Percentiles rank a stretch among this genome's conserved stretches.
Evolutionary conservation across 1,284 basidiomycete genomes (phyloP).

Genomic region (Cutaneotrichosporon mucoides): DNA sequence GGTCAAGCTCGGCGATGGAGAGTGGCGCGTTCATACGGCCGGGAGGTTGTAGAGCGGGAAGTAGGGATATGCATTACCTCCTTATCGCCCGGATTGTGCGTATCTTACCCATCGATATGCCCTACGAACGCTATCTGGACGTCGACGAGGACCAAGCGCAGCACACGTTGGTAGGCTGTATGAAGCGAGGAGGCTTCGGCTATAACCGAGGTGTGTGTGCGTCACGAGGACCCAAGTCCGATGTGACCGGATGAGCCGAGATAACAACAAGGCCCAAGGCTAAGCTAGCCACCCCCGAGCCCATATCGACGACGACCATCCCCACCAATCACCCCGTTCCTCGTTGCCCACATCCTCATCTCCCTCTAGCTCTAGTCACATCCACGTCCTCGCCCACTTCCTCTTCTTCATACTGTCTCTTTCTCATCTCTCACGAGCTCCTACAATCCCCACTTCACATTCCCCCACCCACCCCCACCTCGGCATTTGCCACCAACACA

Average conservation of each 20-base stretch:
- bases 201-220: not conserved
- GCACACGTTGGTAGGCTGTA: not conserved
- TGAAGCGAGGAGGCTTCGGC: too few species aligned
- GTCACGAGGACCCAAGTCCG: not conserved
- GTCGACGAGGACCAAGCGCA: too few species aligned
- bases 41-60: too few species aligned
- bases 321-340: not conserved
- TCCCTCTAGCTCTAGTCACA: not conserved
- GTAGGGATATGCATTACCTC: too few species aligned
- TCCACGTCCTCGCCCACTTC: not conserved
- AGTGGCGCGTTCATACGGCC: not conserved
- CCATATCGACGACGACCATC: not conserved
- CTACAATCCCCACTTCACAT: not conserved
- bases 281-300: too few species aligned
- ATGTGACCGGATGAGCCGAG: not conserved
- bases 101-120: too few species aligned
- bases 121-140: too few species aligned
- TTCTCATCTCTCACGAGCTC: not conserved
- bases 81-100: too few species aligned
- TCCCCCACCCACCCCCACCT: not conserved
- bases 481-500: not conserved
- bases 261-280: not conserved
- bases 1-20: not conserved
- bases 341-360: not conserved
- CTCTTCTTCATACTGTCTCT: not conserved